Evolutionary conservation across 164 flowering plant species (phyloP).

Genomic region (Kingdonia uniflora): DNA sequence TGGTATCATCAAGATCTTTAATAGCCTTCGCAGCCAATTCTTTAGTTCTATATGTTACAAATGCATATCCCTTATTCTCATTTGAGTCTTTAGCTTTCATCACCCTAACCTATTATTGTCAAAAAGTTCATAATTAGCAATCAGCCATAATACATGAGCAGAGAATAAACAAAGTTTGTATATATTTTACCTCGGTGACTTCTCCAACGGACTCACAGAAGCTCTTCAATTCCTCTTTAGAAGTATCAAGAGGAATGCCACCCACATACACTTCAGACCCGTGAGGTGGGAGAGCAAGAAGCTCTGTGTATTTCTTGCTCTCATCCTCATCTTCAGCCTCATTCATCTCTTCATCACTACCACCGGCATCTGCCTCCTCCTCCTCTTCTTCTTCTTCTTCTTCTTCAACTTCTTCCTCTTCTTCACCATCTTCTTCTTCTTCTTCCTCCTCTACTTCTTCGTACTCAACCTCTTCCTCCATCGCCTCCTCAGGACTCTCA

Average conservation of each 20-base stretch:
- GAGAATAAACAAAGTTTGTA: background rate
- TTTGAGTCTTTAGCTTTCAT: conserved; percentile 71
- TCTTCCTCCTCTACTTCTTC: conserved; percentile 33
- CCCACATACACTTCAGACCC: conserved; percentile 90
- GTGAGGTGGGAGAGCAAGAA: conserved; percentile 91
- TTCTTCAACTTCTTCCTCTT: conserved; percentile 29
- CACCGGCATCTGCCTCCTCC: conserved; percentile 15
- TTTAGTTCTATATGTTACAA: conserved; percentile 63
- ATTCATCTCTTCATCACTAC: conserved; percentile 12
- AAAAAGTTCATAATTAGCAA: background rate
- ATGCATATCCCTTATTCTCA: conserved; percentile 83
- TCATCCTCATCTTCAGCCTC: conserved; percentile 41
- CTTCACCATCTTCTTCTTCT: conserved; percentile 43
- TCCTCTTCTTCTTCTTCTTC: conserved; percentile 1
- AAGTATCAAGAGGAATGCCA: conserved; percentile 56
- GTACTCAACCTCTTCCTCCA: conserved; percentile 45
- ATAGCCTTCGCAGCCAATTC: conserved; percentile 78
- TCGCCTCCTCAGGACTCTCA: conserved; percentile 52
- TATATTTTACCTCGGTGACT: conserved; percentile 50
- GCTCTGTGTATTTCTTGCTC: conserved; percentile 53
- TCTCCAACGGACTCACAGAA: conserved; percentile 74
- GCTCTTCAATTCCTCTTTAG: conserved; percentile 53
- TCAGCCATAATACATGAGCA: background rate
- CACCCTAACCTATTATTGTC: conserved; percentile 50
- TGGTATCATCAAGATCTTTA: conserved; percentile 49